Evolutionary conservation across 2,329 filamentous ascomycete genomes (phyloP).

Genomic region (Exophiala lecanii-corni): DNA sequence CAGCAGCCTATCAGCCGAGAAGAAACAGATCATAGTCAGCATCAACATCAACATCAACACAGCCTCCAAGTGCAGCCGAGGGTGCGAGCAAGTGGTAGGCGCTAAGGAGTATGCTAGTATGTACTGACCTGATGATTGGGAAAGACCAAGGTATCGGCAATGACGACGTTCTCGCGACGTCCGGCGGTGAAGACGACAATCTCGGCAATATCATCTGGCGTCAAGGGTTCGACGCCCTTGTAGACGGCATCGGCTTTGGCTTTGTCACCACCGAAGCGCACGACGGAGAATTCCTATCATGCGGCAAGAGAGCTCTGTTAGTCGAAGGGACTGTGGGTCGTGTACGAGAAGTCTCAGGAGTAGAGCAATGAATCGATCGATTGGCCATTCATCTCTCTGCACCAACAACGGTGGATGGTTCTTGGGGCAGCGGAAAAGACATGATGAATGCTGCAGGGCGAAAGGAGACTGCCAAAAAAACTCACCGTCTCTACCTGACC

Average conservation of each 20-base stretch:
- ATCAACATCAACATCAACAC: not conserved
- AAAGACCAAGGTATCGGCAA: constrained; percentile 82
- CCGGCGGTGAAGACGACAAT: constrained; percentile 80
- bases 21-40: not conserved
- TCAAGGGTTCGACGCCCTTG: constrained; percentile 74
- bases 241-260: constrained; percentile 76
- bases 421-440: no score
- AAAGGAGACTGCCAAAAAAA: constrained; percentile 4
- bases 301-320: no score
- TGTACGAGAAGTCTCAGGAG: not conserved
- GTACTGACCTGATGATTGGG: constrained; percentile 70
- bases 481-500: constrained; percentile 77
- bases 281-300: constrained; percentile 81
- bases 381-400: no score
- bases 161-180: constrained; percentile 80
- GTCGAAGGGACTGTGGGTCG: not conserved
- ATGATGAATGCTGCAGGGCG: constrained; percentile 6
- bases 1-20: constrained; percentile 28
- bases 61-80: no score
- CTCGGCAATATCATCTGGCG: constrained; percentile 86
- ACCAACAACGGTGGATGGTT: not conserved
- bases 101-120: not conserved
- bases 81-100: no score
- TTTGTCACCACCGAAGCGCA: constrained; percentile 85
- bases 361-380: no score